Evolutionary conservation across 2,329 filamentous ascomycete genomes (phyloP).

Genomic region (Stagonosporopsis chrysanthemi): DNA sequence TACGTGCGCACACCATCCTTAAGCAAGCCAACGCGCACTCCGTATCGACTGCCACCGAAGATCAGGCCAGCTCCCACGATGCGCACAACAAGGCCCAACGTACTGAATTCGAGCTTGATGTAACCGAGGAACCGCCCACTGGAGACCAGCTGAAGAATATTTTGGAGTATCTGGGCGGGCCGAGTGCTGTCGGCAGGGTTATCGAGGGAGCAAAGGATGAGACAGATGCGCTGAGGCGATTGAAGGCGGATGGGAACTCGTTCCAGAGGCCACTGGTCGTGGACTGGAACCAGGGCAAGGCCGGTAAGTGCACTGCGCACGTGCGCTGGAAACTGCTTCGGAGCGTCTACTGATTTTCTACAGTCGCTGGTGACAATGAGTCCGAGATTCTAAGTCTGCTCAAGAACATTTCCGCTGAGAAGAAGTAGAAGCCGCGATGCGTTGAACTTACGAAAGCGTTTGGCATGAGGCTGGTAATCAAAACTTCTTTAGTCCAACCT

Average conservation of each 20-base stretch:
- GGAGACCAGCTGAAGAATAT: constrained; percentile 83
- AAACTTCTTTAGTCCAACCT: background rate
- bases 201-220: constrained; percentile 77
- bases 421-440: constrained; percentile 2
- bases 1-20: constrained; percentile 75
- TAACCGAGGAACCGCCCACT: constrained; percentile 83
- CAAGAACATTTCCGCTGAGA: constrained; percentile 58
- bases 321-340: background rate
- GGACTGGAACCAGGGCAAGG: constrained; percentile 93
- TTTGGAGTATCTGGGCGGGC: constrained; percentile 76
- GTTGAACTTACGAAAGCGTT: constrained; percentile 1
- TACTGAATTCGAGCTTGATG: constrained; percentile 83
- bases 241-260: constrained; percentile 71
- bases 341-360: constrained; percentile 14
- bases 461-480: background rate
- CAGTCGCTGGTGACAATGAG: constrained; percentile 76
- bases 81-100: constrained; percentile 66
- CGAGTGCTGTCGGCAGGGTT: constrained; percentile 66
- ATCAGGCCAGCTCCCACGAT: constrained; percentile 74
- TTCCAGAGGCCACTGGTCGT: constrained; percentile 82
- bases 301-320: constrained; percentile 55
- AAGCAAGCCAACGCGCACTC: constrained; percentile 80
- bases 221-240: constrained; percentile 79
- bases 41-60: constrained; percentile 71
- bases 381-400: constrained; percentile 89